Evolutionary conservation across 2,329 filamentous ascomycete genomes (phyloP), one percentile per base, ranked within the genome.

Genomic region (Sarocladium kiliense): DNA sequence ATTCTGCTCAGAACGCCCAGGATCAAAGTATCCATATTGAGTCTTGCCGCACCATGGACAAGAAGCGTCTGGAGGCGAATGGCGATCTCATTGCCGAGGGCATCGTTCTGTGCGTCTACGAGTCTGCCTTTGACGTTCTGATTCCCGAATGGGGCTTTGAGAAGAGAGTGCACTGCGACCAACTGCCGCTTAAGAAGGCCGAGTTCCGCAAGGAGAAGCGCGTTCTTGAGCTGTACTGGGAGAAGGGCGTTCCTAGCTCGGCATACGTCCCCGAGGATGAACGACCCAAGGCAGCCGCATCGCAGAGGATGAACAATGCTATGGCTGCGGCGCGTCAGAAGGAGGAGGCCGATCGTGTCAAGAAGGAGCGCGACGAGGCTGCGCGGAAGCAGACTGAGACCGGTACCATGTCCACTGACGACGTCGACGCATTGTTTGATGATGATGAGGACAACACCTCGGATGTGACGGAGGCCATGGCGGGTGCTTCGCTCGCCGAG

Each of bases 1-100:
- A 99, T 69, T 97, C 92, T 12, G 91, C 94, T 1, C 93, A 96
- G 74, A 94, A 91, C 66, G 94, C 94, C 14, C 94, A 99, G 71
- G 94, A 99, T 71, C 94, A 99, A 76, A 97, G 94, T 71, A 91
- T 99, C 51, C 94, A 99, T 74, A 97, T 99, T 60, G 94, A 97
- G 70, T 91, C 93, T 4, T 99, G 94, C 78, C 88, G 94, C 63
- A 87, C 85, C 64, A 97, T 99, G 89, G 92, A 97, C 74, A 91
- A 89, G 76, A 89, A 88, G 72, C 86, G 89, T 61, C 86, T 91
- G 68, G 89, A 95, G 63, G 82, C 85, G 62, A 91, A 93, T 60
- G 91, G 91, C 49, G 94, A 99, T 61, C 82, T 99, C 54, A 91
- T 99, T 69, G 91, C 88, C 64, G 93, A 97, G 70, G 94, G 94